Base-by-base conservation (phyloP, 768 basidiomycete species). In the Amanita jacksonii region DNA sequence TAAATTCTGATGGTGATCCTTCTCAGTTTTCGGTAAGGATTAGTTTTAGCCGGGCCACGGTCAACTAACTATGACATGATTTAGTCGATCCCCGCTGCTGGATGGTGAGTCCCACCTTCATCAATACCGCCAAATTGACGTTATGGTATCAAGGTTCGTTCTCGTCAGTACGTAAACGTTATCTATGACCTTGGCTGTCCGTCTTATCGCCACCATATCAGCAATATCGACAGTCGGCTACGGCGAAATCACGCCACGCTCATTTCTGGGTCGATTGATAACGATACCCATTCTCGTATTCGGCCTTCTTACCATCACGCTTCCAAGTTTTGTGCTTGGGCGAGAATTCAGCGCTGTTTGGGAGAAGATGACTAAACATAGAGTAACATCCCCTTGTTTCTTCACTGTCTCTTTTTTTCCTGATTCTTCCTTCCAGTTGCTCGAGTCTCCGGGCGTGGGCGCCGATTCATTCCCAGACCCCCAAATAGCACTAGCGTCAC, bases 181-280 rank as follows among this genome's bases (percentile, higher is more conserved):
- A 12, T 28, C n/a, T 33, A 25, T 7, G 25, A 33, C 30, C 5
- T 28, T 23, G 6, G 30, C 12, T 9, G 38, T 37, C 28, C 10
- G 23, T 40, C 7, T 22, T 8, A 19, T n/a, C 40, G 22, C 30
- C 31, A n/a, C 12, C 12, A 12, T 28, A 28, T 28, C 47, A 85
- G 82, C 90, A 0, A 91, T 92, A 49, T 85, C 84, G 2, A 92
- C 90, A 0, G 86, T 90, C 1, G 88, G 91, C 9, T 94, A 91
- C 52, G 91, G 91, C 28, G 91, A 94, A 60, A 87, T 92, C 43
- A 88, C 86, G 0, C 91, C 91, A 0, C 76, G 85, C 9, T 88
- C 88, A 1, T 80, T 85, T 60, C 68, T 93, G n/a, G 91, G 91
- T 0, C 80, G 88, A 2, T 66, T 93, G 27, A 68, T 94, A 52